Evolutionary conservation across 768 basidiomycete species (phyloP).

Genomic region (Leccinum arenicola): DNA sequence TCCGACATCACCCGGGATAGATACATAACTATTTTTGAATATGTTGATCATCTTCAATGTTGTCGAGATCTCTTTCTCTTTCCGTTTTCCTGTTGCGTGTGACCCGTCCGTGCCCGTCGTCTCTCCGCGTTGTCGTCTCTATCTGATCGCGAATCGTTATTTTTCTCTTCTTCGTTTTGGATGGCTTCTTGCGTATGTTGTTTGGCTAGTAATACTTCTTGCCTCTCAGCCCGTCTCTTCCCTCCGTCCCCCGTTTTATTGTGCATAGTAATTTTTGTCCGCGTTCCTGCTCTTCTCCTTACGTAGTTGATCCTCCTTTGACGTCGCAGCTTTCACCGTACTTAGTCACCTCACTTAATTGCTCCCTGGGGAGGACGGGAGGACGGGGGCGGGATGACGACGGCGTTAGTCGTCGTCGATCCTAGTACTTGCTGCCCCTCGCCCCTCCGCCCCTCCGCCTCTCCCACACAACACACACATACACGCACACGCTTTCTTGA

Average conservation of each 20-base stretch:
- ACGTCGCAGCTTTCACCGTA: slow-evolving; percentile 17
- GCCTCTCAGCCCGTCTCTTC: slow-evolving; percentile 1
- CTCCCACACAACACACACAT: background rate
- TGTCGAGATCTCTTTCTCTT: slow-evolving; percentile 8
- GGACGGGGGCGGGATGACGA: slow-evolving; percentile 1
- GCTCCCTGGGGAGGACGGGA: background rate
- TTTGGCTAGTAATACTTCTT: slow-evolving; percentile 14
- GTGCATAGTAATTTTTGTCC: slow-evolving; percentile 23
- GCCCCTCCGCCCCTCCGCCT: background rate
- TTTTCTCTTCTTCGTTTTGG: slow-evolving; percentile 8
- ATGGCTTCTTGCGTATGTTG: slow-evolving; percentile 22
- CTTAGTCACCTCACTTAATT: slow-evolving; percentile 26
- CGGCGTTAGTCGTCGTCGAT: slow-evolving; percentile 10
- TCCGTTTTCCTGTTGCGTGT: slow-evolving; percentile 11
- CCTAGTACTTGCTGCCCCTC: background rate
- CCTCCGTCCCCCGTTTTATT: slow-evolving; percentile 9
- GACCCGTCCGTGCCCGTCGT: slow-evolving; percentile 9
- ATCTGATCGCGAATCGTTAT: slow-evolving; percentile 6
- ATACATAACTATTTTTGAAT: slow-evolving; percentile 32
- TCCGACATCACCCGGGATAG: slow-evolving; percentile 19
- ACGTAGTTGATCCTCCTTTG: slow-evolving; percentile 9
- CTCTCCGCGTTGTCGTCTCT: slow-evolving; percentile 9
- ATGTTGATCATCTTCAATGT: slow-evolving; percentile 34
- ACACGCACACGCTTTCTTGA: slow-evolving; percentile 20
- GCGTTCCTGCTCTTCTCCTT: background rate